These are phyloP conservation scores for maize (Zea mays) DNA, from an alignment of 176 grass and related monocot species.

Conservation along the genomic window Zm-B73-REFERENCE-NAM-5.0 NC_050097.1:60779001-60779500, in stretches of 20 bases:
- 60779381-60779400: slow-evolving; percentile 75
- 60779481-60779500: slow-evolving; percentile 67
- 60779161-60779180: slow-evolving; percentile 60
- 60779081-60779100: slow-evolving; percentile 92
- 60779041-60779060: slow-evolving; percentile 55
- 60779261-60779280: slow-evolving; percentile 87
- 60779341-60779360: slow-evolving; percentile 58
- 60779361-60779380: slow-evolving; percentile 85
- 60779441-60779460: slow-evolving; percentile 53
- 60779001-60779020: slow-evolving; percentile 89
- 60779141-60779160: slow-evolving; percentile 70
- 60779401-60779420: slow-evolving; percentile 13
- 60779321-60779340: slow-evolving; percentile 36
- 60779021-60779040: slow-evolving; percentile 73
- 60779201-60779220: slow-evolving; percentile 61
- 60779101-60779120: slow-evolving; percentile 96
- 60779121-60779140: slow-evolving; percentile 89
- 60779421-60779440: not conserved
- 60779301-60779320: slow-evolving; percentile 79
- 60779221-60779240: slow-evolving; percentile 72
- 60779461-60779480: slow-evolving; percentile 75
- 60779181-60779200: slow-evolving; percentile 54
- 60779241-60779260: slow-evolving; percentile 89
- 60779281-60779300: slow-evolving; percentile 84
- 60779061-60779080: slow-evolving; percentile 74